A percentile compares a stretch with the other conserved stretches of the same genome.
Conservation (phyloP, 148 eudicot species). For the Rhododendron vialii region DNA sequence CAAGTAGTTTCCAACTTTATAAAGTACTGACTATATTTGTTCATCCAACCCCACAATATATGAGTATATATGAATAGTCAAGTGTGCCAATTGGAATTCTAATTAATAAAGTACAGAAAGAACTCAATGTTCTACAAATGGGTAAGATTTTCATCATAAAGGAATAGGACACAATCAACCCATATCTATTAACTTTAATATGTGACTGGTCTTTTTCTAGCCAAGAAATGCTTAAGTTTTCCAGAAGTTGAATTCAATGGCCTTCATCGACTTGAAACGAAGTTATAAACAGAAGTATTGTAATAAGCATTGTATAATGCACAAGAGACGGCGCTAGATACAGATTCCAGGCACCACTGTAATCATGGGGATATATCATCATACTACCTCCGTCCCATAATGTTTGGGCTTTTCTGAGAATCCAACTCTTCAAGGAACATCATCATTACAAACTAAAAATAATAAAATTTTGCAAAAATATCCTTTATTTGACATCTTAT, state of each 20-base stretch:
- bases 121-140: neutral
- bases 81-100: neutral
- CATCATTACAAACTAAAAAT: no score
- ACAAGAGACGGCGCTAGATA: neutral
- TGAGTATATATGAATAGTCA: neutral
- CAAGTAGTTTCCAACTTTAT: neutral
- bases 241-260: neutral
- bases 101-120: neutral
- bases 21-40: neutral
- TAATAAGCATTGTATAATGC: neutral
- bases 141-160: neutral
- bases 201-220: neutral
- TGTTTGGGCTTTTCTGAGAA: no score
- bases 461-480: no score
- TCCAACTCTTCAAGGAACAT: no score
- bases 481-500: no score
- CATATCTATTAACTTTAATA: neutral
- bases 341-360: neutral
- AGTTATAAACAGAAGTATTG: neutral
- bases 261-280: neutral
- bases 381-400: no score
- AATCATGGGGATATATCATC: neutral
- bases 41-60: constrained; percentile 4
- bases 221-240: neutral
- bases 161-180: neutral